Evolutionary conservation across 192 early-diverging fungal genomes (phyloP), one percentile per base, ranked within the genome.

Genomic region (Pecoramyces ruminantium): DNA sequence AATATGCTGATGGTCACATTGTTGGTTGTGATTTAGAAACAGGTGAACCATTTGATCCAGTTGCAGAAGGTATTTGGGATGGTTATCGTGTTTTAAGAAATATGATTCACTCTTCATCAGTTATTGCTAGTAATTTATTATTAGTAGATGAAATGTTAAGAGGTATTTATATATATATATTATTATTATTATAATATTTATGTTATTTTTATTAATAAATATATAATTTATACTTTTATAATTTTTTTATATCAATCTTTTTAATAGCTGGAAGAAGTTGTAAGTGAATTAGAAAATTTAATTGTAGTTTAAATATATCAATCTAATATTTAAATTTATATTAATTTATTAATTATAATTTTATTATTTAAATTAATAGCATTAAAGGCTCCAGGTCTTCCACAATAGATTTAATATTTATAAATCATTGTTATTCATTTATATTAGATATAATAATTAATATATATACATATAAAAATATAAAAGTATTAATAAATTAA

Each of bases 101-200:
- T 85, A 93, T 98, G 94, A 88, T 99, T 79, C 94, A 98, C 85
- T 97, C 95, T 83, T 95, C 94, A 88, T 93, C 98, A 67, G 97
- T 98, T n/a, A 98, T 99, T 86, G 96, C 96, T 6, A 94, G 93
- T 83, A 99, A 99, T 87, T 91, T 99, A 84, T 88, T 99, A 81
- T 88, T 98, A 29, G 97, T 99, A 1, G 98, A 99, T 87, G 97
- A 98, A 87, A 97, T 99, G 88, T 96, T 99, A 95, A 89, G 96
- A 77, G 93, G n/a, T n/a, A n/a, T n/a, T n/a, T n/a, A n/a, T n/a
- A n/a, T n/a, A n/a, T n/a, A n/a, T n/a, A n/a, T n/a, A n/a, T n/a
- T n/a, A n/a, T n/a, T n/a, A n/a, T n/a, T n/a, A n/a, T n/a, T n/a
- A n/a, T n/a, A n/a, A n/a, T n/a, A n/a, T n/a, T n/a, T n/a, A n/a